phyloP scores from a whole-genome alignment of 1,139 yeast species.

The Fermentozyma sake region DNA sequence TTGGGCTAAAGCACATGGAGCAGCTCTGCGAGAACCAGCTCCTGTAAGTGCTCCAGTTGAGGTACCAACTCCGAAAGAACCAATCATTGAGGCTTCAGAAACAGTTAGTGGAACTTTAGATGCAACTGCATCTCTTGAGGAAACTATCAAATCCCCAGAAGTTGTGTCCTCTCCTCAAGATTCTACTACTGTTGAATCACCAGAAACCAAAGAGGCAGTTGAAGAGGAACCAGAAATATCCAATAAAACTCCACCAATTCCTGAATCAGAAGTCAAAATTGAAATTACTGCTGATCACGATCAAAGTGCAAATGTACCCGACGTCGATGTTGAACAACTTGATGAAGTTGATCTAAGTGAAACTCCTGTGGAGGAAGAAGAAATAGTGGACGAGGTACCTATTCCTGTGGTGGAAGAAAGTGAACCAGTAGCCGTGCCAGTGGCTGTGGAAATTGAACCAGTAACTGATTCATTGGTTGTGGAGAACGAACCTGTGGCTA shows the following conservation, averaged over 20 bases:
- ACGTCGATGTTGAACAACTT: too few relatives aligned
- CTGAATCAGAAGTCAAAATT: too few relatives aligned
- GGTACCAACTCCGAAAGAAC: conserved; percentile 1
- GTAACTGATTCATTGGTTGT: too few relatives aligned
- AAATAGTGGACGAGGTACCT: conserved; percentile 9
- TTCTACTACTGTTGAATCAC: background rate
- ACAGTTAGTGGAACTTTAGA: background rate
- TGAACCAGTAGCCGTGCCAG: conserved; percentile 7
- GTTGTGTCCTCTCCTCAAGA: background rate
- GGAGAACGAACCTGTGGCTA: too few relatives aligned
- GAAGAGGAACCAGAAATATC: too few relatives aligned
- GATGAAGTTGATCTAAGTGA: too few relatives aligned
- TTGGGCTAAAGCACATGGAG: conserved; percentile 21
- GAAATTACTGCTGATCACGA: too few relatives aligned
- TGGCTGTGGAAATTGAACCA: too few relatives aligned
- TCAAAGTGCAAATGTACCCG: too few relatives aligned
- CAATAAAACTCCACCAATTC: too few relatives aligned
- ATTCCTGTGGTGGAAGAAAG: conserved; percentile 3
- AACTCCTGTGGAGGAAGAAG: conserved; percentile 7
- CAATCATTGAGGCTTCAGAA: background rate
- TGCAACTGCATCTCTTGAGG: conserved; percentile 1
- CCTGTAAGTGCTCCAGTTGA: background rate
- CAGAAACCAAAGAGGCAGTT: conserved; percentile 2
- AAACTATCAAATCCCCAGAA: conserved; percentile 1
- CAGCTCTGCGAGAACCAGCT: conserved; percentile 5